A percentile compares a stretch with the other conserved stretches of the same genome.
These are phyloP conservation scores for Silene uniflora DNA, from an alignment of 148 eudicot species.

Conservation along the genomic window DNA sequence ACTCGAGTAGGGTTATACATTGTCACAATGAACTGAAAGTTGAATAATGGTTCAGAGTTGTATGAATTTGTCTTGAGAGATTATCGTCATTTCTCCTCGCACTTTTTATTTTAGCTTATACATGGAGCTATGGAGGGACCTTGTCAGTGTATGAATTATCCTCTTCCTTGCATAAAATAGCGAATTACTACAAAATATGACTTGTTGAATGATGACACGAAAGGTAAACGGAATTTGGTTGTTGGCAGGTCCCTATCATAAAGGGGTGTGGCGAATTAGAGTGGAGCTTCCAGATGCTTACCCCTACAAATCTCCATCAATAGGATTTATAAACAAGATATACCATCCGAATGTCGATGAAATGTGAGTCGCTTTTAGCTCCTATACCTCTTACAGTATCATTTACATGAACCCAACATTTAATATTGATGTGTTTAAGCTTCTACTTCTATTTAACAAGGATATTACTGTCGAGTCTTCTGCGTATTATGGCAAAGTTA, in stretches of 20 bases:
- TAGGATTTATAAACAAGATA: constrained; percentile 85
- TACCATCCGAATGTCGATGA: constrained; percentile 96
- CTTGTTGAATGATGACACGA: not conserved
- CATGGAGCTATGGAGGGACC: not conserved
- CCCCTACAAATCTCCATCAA: constrained; percentile 85
- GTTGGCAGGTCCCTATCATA: constrained; percentile 74
- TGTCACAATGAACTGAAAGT: not conserved
- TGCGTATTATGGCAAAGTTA: no score
- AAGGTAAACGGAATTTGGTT: not conserved
- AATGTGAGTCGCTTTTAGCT: constrained; percentile 44
- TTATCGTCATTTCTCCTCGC: constrained; percentile 4
- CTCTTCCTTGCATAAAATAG: not conserved
- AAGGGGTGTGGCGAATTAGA: constrained; percentile 88
- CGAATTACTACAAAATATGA: no score
- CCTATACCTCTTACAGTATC: not conserved
- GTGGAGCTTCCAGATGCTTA: constrained; percentile 95
- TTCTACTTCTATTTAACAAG: no score
- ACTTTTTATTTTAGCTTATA: not conserved
- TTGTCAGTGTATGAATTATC: not conserved
- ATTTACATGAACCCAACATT: no score
- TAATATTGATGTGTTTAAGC: no score
- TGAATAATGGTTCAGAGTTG: not conserved
- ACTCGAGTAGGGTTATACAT: no score
- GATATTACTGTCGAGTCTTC: no score
- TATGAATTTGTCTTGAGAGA: constrained; percentile 1